Evolutionary conservation across 352 stramenopile species (phyloP), one percentile per base, ranked within the genome.

Genomic region (Phytophthora agathidicida): DNA sequence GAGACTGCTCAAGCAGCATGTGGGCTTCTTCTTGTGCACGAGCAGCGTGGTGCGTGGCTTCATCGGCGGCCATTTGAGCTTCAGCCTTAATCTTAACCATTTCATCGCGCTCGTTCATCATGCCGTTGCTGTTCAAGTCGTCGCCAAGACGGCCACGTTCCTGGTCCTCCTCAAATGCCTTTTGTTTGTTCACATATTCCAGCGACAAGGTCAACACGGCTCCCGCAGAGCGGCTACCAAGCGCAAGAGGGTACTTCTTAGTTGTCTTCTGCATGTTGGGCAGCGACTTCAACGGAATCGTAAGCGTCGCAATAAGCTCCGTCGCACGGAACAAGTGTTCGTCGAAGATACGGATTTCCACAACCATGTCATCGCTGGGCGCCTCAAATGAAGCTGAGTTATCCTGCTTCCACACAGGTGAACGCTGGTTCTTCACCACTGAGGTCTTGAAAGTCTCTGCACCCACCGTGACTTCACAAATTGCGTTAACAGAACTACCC

Each of bases 111-210:
- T 86, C 76, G 41, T 89, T 90, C 80, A 91, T 83, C 35, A 91
- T 75, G 17, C 64, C 69, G 0, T 75, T 79, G 13, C 79, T 72
- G 27, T 70, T 78, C 20, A 89, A 51, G 46, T 90, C 83, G 33
- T 87, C 79, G 31, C 63, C 73, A 42, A 89, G 65, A 43, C 79
- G 74, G 3, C 74, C 59, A 43, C 79, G 73, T 44, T 89, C 73
- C 43, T 93, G 80, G 19, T 88, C 79, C 49, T 94, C 73, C 23
- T 91, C 73, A 50, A 77, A 88, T 19, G 81, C 81, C 68, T 91
- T 92, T 3, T 76, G 83, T 49, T 91, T 91, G 67, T 94, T 94
- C 22, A 93, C 77, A 52, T 94, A 94, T 51, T 94, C 86, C 9
- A 94, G 61, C 26, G 81, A 78, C 23, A 94, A 65, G 3, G 81